phyloP scores from a whole-genome alignment of 768 basidiomycete genomes.

The Naganishia antarctica region DNA sequence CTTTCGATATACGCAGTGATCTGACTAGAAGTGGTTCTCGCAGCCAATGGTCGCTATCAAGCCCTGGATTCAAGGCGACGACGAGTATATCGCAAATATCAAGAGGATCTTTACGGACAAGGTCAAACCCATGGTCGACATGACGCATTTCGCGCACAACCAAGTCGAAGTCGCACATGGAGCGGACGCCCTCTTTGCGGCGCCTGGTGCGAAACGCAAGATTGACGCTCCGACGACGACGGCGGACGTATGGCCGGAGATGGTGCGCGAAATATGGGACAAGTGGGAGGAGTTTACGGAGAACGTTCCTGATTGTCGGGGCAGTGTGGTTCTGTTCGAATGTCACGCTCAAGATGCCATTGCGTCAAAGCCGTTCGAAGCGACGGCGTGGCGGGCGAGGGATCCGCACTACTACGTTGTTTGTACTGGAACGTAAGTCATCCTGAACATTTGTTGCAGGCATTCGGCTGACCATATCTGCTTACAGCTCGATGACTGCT shows the following conservation, averaged over 20 bases:
- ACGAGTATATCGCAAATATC: slow-evolving; percentile 7
- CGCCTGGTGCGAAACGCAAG: background rate
- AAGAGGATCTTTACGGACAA: background rate
- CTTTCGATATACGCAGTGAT: background rate
- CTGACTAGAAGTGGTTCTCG: background rate
- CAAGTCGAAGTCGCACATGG: slow-evolving; percentile 4
- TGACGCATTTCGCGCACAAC: background rate
- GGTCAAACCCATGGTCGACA: background rate
- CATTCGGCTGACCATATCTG: too few relatives aligned
- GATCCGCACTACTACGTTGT: slow-evolving; percentile 14
- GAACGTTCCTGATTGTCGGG: background rate
- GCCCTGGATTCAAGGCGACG: slow-evolving; percentile 12
- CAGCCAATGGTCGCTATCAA: slow-evolving; percentile 6
- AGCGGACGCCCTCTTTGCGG: slow-evolving; percentile 1
- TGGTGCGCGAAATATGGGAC: background rate
- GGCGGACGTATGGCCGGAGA: slow-evolving; percentile 5
- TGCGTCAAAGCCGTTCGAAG: background rate
- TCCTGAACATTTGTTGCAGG: background rate
- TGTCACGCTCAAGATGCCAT: background rate
- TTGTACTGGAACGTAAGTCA: slow-evolving; percentile 10
- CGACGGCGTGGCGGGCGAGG: background rate
- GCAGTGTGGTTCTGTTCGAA: slow-evolving; percentile 8
- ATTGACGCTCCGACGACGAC: background rate
- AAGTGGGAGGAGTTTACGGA: slow-evolving; percentile 1
- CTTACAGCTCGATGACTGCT: slow-evolving; percentile 1